Conservation (phyloP, 2,329 filamentous ascomycete genomes). For the Colletotrichum falcatum region DNA sequence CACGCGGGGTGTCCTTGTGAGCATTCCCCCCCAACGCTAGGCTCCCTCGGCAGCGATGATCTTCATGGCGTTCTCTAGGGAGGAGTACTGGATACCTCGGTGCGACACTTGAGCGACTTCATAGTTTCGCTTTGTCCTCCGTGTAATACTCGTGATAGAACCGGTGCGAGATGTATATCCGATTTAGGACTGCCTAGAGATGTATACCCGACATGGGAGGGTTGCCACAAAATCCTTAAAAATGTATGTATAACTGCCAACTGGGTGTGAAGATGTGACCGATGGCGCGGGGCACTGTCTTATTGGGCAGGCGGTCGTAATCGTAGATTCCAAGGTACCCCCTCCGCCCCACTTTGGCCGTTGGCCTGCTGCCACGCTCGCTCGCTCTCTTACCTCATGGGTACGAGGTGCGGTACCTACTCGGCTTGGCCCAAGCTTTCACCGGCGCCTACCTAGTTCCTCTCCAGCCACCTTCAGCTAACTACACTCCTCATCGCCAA, state of each 20-base stretch:
- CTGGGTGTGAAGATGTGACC: too few species aligned
- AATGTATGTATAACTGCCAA: too few species aligned
- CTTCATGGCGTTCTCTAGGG: constrained; percentile 75
- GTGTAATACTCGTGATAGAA: not conserved
- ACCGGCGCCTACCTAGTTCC: constrained; percentile 22
- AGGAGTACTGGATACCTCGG: not conserved
- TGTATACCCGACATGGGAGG: too few species aligned
- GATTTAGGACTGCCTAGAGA: too few species aligned
- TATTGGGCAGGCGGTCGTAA: too few species aligned
- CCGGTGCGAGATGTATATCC: too few species aligned
- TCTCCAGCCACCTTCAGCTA: constrained; percentile 37
- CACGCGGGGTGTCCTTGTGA: constrained; percentile 90
- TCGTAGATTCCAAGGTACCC: not conserved
- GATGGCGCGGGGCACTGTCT: not conserved
- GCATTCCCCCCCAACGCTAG: constrained; percentile 76
- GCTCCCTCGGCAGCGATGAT: constrained; percentile 76
- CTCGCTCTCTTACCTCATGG: constrained; percentile 22
- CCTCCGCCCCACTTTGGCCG: constrained; percentile 13
- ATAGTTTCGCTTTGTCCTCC: not conserved
- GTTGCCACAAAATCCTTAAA: not conserved
- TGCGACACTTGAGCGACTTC: constrained; percentile 6
- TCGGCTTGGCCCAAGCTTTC: constrained; percentile 37
- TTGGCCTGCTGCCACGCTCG: constrained; percentile 1
- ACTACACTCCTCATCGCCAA: constrained; percentile 27
- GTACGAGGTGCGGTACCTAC: constrained; percentile 17